Evolutionary conservation across 805 yeast genomes (phyloP).

Genomic region (Alloascoidea hylecoeti): DNA sequence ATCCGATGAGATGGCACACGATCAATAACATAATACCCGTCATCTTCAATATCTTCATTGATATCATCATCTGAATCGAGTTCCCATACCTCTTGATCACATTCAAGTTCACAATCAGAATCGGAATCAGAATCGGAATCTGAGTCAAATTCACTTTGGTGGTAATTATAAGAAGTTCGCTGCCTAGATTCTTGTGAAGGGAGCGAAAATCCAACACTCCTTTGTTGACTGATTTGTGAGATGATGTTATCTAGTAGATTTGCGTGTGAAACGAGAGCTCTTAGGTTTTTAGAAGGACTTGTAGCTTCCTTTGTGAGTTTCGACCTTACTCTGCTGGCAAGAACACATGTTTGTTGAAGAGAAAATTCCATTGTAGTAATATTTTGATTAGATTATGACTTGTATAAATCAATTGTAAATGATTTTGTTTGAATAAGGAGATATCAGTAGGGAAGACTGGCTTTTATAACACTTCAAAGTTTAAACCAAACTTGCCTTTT

Average conservation of each 20-base stretch:
- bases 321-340: constrained; percentile 50
- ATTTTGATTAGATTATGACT: too few species aligned
- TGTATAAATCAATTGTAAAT: too few species aligned
- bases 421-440: too few species aligned
- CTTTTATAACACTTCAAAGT: too few species aligned
- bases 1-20: too few species aligned
- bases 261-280: constrained; percentile 54
- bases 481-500: too few species aligned
- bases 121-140: not conserved
- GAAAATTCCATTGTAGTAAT: constrained; percentile 10
- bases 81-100: too few species aligned
- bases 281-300: constrained; percentile 38
- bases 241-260: constrained; percentile 53
- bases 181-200: too few species aligned
- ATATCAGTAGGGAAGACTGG: too few species aligned
- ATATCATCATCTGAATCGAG: not conserved
- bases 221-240: constrained; percentile 21
- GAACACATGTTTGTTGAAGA: constrained; percentile 37
- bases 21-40: not conserved
- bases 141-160: not conserved
- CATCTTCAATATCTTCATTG: not conserved
- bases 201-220: too few species aligned
- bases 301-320: constrained; percentile 52
- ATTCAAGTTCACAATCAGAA: not conserved
- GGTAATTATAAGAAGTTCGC: not conserved